Evolutionary conservation across 352 stramenopile genomes (phyloP).

Genomic region (Aphanomyces cochlioides): DNA sequence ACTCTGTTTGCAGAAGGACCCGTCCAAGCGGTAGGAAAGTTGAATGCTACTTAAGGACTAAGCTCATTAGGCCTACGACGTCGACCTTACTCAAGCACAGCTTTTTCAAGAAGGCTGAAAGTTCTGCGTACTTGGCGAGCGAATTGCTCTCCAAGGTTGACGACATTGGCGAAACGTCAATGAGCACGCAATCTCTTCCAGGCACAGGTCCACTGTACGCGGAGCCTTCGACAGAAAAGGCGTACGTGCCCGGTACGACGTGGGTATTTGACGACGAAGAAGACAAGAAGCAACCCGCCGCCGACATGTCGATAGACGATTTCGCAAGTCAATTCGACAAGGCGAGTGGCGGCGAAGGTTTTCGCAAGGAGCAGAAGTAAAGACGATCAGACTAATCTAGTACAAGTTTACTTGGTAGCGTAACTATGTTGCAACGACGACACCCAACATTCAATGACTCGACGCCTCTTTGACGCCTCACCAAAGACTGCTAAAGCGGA

Average conservation of each 20-base stretch:
- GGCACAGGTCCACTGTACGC: constrained; percentile 76
- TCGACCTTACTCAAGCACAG: constrained; percentile 82
- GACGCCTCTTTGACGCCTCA: too few species aligned
- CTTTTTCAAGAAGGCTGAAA: constrained; percentile 86
- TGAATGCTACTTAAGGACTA: constrained; percentile 8
- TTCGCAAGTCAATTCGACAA: constrained; percentile 86
- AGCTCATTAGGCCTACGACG: constrained; percentile 56
- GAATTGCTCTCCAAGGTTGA: constrained; percentile 73
- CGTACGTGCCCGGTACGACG: constrained; percentile 85
- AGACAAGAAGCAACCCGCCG: constrained; percentile 41
- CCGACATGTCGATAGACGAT: constrained; percentile 37
- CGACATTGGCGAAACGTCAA: constrained; percentile 86
- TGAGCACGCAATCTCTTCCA: constrained; percentile 78
- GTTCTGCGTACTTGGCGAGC: constrained; percentile 57
- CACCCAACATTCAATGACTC: not conserved
- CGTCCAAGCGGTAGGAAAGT: constrained; percentile 60
- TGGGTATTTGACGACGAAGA: constrained; percentile 87
- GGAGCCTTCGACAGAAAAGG: constrained; percentile 65
- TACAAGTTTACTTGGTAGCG: not conserved
- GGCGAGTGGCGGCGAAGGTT: constrained; percentile 81
- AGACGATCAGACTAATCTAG: not conserved
- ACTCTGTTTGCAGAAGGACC: constrained; percentile 85
- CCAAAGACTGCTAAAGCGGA: too few species aligned
- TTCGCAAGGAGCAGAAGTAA: constrained; percentile 56
- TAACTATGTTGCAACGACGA: not conserved